These are phyloP conservation scores for Zelonia costaricensis DNA, from an alignment of 208 protist genomes.

Conservation along the genomic window DNA sequence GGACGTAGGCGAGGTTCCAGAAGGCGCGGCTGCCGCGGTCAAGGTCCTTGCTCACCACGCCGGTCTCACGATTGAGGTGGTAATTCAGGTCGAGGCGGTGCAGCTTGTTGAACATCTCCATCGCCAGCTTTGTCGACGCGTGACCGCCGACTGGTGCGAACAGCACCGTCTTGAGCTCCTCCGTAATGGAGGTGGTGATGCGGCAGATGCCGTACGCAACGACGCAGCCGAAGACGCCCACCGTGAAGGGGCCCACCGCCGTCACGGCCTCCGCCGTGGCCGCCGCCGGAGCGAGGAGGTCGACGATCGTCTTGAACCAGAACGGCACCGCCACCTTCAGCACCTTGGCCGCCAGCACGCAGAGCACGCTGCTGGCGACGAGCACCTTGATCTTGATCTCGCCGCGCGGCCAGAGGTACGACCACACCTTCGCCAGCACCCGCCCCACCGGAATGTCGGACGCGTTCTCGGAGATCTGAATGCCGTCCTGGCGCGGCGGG, in stretches of 20 bases:
- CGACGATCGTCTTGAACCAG: constrained; percentile 91
- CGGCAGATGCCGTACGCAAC: constrained; percentile 86
- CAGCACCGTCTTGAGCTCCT: constrained; percentile 90
- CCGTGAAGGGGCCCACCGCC: constrained; percentile 45
- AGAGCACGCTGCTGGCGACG: constrained; percentile 75
- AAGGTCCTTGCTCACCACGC: constrained; percentile 89
- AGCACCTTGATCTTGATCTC: constrained; percentile 62
- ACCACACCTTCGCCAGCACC: constrained; percentile 74
- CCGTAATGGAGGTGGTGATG: constrained; percentile 66
- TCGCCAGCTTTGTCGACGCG: constrained; percentile 79
- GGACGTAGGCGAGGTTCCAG: constrained; percentile 82
- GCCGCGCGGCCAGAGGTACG: constrained; percentile 82
- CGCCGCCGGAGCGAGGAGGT: constrained; percentile 62
- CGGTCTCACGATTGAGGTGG: constrained; percentile 91
- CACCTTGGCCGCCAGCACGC: constrained; percentile 79
- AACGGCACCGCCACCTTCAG: constrained; percentile 90
- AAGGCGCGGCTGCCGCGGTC: constrained; percentile 93
- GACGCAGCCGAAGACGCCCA: constrained; percentile 85
- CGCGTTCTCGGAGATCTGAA: constrained; percentile 41
- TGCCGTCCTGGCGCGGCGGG: constrained; percentile 36
- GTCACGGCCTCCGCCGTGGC: constrained; percentile 32
- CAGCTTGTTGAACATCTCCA: constrained; percentile 90
- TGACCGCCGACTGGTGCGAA: constrained; percentile 90
- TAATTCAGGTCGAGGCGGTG: constrained; percentile 87
- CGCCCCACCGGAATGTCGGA: constrained; percentile 70